These are phyloP conservation scores for Verticillium nonalfalfae DNA, from an alignment of 2,329 filamentous ascomycete species.

Conservation along the genomic window DNA sequence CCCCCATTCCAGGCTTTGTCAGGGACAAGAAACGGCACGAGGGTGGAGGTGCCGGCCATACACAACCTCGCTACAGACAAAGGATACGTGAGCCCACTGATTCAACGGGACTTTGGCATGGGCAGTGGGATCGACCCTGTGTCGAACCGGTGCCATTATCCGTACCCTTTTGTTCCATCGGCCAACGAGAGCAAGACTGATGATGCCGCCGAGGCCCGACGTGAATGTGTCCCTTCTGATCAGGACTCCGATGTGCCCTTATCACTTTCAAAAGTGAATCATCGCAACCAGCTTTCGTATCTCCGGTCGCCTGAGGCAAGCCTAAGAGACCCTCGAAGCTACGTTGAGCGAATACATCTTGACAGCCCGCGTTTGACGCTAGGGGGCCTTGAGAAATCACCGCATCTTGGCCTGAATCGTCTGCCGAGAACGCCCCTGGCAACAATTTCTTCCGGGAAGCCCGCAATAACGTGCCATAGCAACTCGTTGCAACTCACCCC, in stretches of 20 bases:
- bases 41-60: not conserved
- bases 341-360: not conserved
- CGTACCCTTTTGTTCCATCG: not conserved
- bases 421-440: not conserved
- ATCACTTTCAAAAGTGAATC: not conserved
- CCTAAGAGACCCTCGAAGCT: not conserved
- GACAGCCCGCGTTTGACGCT: not conserved
- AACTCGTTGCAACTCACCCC: not conserved
- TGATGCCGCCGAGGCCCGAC: not conserved
- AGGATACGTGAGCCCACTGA: not conserved
- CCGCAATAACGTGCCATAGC: not conserved
- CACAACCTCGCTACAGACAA: not conserved
- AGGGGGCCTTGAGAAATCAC: not conserved
- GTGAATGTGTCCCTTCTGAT: not conserved
- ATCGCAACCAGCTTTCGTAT: not conserved
- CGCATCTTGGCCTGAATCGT: not conserved
- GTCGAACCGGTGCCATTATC: not conserved
- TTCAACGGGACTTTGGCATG: not conserved
- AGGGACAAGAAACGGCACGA: not conserved
- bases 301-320: not conserved
- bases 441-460: not conserved
- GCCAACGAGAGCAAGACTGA: not conserved
- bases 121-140: not conserved
- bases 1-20: not conserved
- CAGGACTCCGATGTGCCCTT: not conserved